Conservation (phyloP, 1,284 basidiomycete genomes). For the Grifola frondosa region DNA sequence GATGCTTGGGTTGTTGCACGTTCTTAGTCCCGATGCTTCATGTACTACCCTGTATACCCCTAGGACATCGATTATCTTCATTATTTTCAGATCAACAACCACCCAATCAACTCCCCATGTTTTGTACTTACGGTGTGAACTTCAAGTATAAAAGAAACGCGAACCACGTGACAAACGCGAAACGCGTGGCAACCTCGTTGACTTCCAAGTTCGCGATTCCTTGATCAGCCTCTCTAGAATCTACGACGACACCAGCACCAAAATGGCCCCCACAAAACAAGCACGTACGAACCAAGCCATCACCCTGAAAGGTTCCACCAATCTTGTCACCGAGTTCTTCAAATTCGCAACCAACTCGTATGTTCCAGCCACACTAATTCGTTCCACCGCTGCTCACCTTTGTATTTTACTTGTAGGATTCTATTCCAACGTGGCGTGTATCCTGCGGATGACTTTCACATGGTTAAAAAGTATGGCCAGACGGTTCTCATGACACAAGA, state of each 20-base stretch:
- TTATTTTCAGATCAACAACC: too few species aligned
- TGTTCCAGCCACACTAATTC: conserved; percentile 30
- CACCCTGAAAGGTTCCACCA: conserved; percentile 93
- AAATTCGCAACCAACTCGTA: conserved; percentile 96
- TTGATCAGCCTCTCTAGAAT: too few species aligned
- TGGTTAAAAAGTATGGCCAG: conserved; percentile 98
- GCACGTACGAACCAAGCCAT: conserved; percentile 73
- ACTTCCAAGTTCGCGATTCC: too few species aligned
- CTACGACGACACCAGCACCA: too few species aligned
- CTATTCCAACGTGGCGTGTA: conserved; percentile 97
- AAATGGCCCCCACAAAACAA: conserved; percentile 57
- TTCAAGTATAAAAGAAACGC: background rate
- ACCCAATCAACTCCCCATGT: too few species aligned
- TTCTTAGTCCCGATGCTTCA: too few species aligned
- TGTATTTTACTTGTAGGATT: conserved; percentile 65
- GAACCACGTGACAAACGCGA: conserved; percentile 19
- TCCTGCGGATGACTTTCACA: conserved; percentile 97
- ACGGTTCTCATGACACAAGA: conserved; percentile 95
- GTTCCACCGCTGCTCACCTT: conserved; percentile 9
- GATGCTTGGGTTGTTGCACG: too few species aligned
- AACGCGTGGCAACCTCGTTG: conserved; percentile 15
- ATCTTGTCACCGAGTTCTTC: conserved; percentile 98
- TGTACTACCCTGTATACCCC: too few species aligned
- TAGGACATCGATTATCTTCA: too few species aligned
- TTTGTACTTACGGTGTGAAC: background rate